Evolutionary conservation across 805 yeast genomes (phyloP).

Genomic region (Yarrowia deformans): DNA sequence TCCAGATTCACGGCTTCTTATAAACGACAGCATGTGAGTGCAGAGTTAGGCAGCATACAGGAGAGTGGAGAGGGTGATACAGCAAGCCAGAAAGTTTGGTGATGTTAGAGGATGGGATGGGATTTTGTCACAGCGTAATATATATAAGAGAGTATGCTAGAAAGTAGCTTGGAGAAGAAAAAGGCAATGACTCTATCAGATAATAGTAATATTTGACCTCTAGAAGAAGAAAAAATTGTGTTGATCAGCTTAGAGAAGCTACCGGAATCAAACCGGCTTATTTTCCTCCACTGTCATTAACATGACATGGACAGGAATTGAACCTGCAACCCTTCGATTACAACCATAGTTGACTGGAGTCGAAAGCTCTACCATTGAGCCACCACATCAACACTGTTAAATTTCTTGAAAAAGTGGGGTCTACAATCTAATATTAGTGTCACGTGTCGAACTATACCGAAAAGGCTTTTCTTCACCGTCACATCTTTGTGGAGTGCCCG

Average conservation of each 20-base stretch:
- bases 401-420: no score
- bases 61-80: not conserved
- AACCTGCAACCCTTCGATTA: constrained; percentile 86
- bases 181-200: no score
- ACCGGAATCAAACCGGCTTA: constrained; percentile 37
- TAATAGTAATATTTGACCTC: no score
- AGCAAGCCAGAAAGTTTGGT: not conserved
- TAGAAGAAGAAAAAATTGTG: constrained; percentile 2
- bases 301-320: constrained; percentile 71
- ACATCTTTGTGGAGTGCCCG: no score
- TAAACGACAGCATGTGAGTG: constrained; percentile 29
- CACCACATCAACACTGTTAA: constrained; percentile 52
- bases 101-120: not conserved
- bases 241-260: constrained; percentile 39
- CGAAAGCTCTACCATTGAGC: constrained; percentile 85
- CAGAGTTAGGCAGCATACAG: not conserved
- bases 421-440: no score
- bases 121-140: no score
- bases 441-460: no score
- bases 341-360: constrained; percentile 61
- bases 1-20: constrained; percentile 23
- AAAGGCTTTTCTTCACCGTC: no score
- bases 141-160: no score
- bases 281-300: constrained; percentile 34
- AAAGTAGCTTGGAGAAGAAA: no score